phyloP scores from a whole-genome alignment of 2,329 filamentous ascomycete species.

The Parastagonospora avenae region DNA sequence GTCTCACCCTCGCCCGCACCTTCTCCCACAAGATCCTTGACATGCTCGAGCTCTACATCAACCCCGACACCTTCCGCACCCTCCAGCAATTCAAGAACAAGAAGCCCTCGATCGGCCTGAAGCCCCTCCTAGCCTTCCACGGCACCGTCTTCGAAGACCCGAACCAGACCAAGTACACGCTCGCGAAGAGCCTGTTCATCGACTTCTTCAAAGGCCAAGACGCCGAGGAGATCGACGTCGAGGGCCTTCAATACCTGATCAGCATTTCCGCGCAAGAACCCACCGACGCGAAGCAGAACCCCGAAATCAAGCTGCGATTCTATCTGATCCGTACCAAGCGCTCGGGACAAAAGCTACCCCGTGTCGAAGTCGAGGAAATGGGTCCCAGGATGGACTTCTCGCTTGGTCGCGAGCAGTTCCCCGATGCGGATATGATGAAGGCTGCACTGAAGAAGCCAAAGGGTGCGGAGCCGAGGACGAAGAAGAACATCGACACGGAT shows the following conservation, averaged over 20 bases:
- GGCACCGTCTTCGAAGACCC: constrained; percentile 87
- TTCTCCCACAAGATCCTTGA: constrained; percentile 89
- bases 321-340: constrained; percentile 88
- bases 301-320: constrained; percentile 69
- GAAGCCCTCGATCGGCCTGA: constrained; percentile 73
- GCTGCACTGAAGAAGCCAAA: constrained; percentile 87
- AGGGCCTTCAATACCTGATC: constrained; percentile 90
- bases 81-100: constrained; percentile 73
- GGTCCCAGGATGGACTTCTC: constrained; percentile 92
- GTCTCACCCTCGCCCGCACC: constrained; percentile 79
- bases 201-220: constrained; percentile 91
- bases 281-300: constrained; percentile 49
- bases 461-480: constrained; percentile 73
- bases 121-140: constrained; percentile 90
- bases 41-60: constrained; percentile 89
- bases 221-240: constrained; percentile 84
- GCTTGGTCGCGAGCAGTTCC: constrained; percentile 78
- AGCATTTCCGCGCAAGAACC: constrained; percentile 73
- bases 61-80: constrained; percentile 72
- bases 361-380: constrained; percentile 94
- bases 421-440: constrained; percentile 81
- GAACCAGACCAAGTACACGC: constrained; percentile 76
- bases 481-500: constrained; percentile 96
- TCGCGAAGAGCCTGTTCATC: constrained; percentile 83
- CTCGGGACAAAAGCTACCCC: constrained; percentile 82